A percentile compares a stretch with the other conserved stretches of the same genome.
Conservation (phyloP, 2,329 filamentous ascomycete species). For the Coniella vitis region DNA sequence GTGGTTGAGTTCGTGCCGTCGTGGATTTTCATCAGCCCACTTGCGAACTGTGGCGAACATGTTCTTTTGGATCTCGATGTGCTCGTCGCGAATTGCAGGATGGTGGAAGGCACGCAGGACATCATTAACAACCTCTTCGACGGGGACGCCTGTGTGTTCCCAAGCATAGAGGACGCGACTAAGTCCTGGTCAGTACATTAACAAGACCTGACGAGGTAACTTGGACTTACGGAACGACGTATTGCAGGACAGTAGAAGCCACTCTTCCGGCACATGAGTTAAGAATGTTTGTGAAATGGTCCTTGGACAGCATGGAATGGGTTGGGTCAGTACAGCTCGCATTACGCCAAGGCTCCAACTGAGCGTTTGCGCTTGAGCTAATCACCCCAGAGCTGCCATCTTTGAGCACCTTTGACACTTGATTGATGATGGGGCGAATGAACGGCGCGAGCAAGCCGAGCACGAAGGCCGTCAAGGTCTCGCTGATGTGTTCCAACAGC, state of each 20-base stretch:
- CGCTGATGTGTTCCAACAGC: constrained; percentile 88
- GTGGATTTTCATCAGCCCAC: constrained; percentile 68
- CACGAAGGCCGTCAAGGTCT: constrained; percentile 87
- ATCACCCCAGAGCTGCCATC: constrained; percentile 71
- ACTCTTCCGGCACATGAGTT: constrained; percentile 72
- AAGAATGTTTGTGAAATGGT: constrained; percentile 74
- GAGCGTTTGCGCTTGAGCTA: constrained; percentile 61
- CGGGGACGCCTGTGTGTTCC: constrained; percentile 77
- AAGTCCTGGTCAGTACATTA: constrained; percentile 19
- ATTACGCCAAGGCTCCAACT: constrained; percentile 76
- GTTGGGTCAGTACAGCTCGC: constrained; percentile 70
- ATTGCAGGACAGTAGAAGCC: constrained; percentile 72
- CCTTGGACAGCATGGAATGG: constrained; percentile 77
- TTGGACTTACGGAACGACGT: constrained; percentile 64
- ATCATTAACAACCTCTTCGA: constrained; percentile 78
- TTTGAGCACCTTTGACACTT: constrained; percentile 78
- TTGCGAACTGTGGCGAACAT: constrained; percentile 84
- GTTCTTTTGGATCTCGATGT: constrained; percentile 70
- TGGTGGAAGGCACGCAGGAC: constrained; percentile 84
- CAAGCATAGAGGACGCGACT: constrained; percentile 82
- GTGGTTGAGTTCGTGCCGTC: constrained; percentile 61
- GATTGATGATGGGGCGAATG: constrained; percentile 82
- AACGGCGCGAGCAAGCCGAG: constrained; percentile 88
- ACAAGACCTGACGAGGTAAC: neutral
- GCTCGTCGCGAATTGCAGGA: constrained; percentile 70